A percentile compares a stretch with the other conserved stretches of the same genome.
phyloP scores from a whole-genome alignment of 2,329 filamentous ascomycete species.

The Myrmaecium sp. region DNA sequence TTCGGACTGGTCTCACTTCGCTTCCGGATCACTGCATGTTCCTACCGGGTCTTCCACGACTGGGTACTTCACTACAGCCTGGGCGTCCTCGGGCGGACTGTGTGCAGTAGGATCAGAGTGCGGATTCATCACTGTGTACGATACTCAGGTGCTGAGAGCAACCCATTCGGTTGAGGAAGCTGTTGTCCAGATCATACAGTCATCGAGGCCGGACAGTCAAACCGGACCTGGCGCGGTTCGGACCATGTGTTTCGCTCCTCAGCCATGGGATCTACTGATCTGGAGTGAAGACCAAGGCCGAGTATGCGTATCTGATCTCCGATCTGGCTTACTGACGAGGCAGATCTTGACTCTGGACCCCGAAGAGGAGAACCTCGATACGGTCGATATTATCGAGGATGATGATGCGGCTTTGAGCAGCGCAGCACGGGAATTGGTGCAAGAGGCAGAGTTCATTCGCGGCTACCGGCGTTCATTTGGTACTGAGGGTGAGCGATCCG shows the following conservation, averaged over 20 bases:
- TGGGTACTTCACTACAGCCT: conserved; percentile 62
- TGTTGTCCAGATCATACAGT: conserved; percentile 59
- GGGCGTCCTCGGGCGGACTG: conserved; percentile 53
- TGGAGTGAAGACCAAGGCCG: conserved; percentile 82
- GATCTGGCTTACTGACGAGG: conserved; percentile 47
- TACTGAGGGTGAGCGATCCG: conserved; percentile 16
- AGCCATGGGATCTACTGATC: conserved; percentile 75
- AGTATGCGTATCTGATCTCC: conserved; percentile 57
- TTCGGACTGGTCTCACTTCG: conserved; percentile 21
- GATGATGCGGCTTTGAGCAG: conserved; percentile 13
- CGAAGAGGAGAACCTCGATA: conserved; percentile 38
- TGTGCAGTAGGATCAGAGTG: conserved; percentile 67
- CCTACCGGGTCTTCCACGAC: conserved; percentile 19
- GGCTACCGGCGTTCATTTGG: conserved; percentile 23
- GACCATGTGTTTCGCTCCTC: conserved; percentile 82
- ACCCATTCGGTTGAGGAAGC: conserved; percentile 36
- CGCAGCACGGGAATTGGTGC: conserved; percentile 31
- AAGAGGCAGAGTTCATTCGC: conserved; percentile 26
- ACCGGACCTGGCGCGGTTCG: conserved; percentile 59
- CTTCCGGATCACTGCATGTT: conserved; percentile 25
- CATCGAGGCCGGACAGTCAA: conserved; percentile 50
- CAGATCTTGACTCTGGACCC: conserved; percentile 52
- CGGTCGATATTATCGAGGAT: conserved; percentile 38
- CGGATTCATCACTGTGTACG: conserved; percentile 61
- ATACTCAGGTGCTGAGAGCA: conserved; percentile 31